Percentiles rank a stretch among this genome's conserved stretches.
These are phyloP conservation scores for Arabis hirsuta DNA, from an alignment of 345 rosid genomes.

Conservation along the genomic window DNA sequence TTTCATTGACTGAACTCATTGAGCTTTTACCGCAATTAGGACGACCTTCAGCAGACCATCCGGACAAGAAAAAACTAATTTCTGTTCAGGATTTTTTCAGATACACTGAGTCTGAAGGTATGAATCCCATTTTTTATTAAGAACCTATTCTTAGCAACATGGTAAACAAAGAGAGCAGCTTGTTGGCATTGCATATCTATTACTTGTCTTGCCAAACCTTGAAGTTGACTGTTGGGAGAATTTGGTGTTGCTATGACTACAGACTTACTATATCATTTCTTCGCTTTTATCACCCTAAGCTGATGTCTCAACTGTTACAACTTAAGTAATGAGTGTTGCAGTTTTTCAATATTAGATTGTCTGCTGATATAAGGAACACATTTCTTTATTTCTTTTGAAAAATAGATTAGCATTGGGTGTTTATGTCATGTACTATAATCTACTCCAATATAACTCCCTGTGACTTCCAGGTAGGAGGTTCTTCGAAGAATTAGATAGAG, in stretches of 20 bases:
- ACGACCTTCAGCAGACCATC: slow-evolving; percentile 76
- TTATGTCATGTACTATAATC: background rate
- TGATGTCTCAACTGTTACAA: background rate
- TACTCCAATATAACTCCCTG: slow-evolving; percentile 10
- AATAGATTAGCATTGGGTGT: background rate
- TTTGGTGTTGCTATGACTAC: background rate
- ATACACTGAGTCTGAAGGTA: slow-evolving; percentile 98
- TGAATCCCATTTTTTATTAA: slow-evolving; percentile 26
- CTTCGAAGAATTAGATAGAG: slow-evolving; percentile 97
- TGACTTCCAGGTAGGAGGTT: slow-evolving; percentile 79
- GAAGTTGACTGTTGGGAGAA: slow-evolving; percentile 11
- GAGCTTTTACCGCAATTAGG: slow-evolving; percentile 88
- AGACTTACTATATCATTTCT: background rate
- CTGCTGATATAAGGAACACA: slow-evolving; percentile 6
- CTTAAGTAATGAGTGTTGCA: slow-evolving; percentile 8
- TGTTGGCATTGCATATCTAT: background rate
- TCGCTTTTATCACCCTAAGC: background rate
- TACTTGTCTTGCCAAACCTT: slow-evolving; percentile 24
- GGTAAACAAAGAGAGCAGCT: background rate
- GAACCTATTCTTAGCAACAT: background rate
- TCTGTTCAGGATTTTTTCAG: slow-evolving; percentile 99
- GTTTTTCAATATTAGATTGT: background rate
- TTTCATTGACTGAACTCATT: slow-evolving; percentile 78
- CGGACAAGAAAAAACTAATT: slow-evolving; percentile 90
- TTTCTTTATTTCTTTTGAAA: slow-evolving; percentile 21